Evolutionary conservation across 225 moss, liverwort and hornwort genomes (phyloP).

Genomic region (Pseudisothecium myosuroides): DNA sequence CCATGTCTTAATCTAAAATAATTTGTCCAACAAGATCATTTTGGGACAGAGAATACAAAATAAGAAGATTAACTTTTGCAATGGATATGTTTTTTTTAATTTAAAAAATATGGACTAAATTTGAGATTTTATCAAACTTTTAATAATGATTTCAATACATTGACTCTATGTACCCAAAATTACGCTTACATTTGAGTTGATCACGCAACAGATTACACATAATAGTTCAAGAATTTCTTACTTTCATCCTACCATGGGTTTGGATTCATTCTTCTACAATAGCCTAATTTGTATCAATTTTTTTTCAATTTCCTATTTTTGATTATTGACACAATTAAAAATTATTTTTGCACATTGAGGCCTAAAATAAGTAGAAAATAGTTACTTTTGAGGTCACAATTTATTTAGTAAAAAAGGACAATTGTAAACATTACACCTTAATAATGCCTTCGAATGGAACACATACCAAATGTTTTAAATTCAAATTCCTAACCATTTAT

Average conservation of each 20-base stretch:
- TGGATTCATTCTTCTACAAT: too few relatives aligned
- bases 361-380: neutral
- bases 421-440: neutral
- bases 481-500: neutral
- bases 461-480: too few relatives aligned
- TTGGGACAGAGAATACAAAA: too few relatives aligned
- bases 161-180: too few relatives aligned
- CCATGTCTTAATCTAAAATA: too few relatives aligned
- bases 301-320: neutral
- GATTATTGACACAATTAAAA: neutral
- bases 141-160: neutral
- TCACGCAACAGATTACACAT: accelerated
- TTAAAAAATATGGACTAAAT: neutral
- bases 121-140: neutral
- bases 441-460: neutral
- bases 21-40: too few relatives aligned
- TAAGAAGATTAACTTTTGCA: neutral
- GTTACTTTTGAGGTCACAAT: neutral
- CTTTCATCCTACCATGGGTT: neutral
- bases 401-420: too few relatives aligned
- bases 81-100: neutral
- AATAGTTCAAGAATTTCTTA: neutral
- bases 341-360: neutral
- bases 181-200: neutral
- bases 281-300: neutral